phyloP scores from a whole-genome alignment of 495 filamentous ascomycete species.

The Aspergillus indologenus region DNA sequence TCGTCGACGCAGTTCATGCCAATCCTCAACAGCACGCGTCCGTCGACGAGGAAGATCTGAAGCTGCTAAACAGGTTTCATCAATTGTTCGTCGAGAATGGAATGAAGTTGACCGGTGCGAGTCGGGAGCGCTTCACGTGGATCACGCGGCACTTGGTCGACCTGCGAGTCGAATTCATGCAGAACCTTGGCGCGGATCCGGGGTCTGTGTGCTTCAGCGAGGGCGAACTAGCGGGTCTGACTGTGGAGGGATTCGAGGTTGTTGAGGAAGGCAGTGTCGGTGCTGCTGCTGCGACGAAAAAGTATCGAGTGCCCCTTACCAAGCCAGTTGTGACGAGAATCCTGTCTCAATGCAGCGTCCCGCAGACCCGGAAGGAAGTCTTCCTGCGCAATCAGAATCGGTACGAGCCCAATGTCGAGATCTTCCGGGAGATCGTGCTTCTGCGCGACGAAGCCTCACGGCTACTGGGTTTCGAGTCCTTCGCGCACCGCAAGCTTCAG shows the following conservation, averaged over 20 bases:
- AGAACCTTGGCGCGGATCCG: background rate
- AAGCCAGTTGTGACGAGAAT: background rate
- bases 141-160: background rate
- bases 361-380: background rate
- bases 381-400: background rate
- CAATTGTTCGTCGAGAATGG: conserved; percentile 2
- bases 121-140: background rate
- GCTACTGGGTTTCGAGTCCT: background rate
- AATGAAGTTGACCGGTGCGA: background rate
- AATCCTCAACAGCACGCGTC: background rate
- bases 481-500: background rate
- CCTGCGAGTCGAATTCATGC: background rate
- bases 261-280: background rate
- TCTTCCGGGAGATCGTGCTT: background rate
- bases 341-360: background rate
- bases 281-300: no score
- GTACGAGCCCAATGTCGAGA: background rate
- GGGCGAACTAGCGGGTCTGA: background rate
- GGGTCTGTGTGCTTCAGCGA: background rate
- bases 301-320: background rate
- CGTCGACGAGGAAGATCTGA: background rate
- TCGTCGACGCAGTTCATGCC: background rate
- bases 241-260: background rate
- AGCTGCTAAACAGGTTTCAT: background rate
- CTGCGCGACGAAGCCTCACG: background rate